phyloP scores from a whole-genome alignment of 495 filamentous ascomycete species.

The Coniosporium apollinis region DNA sequence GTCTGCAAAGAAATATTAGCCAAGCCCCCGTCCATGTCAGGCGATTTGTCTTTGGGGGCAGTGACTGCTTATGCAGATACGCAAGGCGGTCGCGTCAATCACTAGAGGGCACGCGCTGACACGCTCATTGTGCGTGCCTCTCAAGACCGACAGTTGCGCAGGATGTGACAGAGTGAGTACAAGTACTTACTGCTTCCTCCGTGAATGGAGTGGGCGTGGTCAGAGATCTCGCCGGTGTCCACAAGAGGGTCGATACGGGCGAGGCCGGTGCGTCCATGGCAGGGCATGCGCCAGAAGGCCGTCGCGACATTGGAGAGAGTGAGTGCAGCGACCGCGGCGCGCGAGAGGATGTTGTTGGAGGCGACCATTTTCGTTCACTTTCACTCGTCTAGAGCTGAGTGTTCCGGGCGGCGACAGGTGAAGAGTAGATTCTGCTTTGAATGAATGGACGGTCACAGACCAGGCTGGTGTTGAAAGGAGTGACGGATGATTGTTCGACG shows the following conservation, averaged over 20 bases:
- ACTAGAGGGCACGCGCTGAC: too few relatives aligned
- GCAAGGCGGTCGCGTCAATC: too few relatives aligned
- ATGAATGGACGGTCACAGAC: background rate
- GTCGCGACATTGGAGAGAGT: slow-evolving; percentile 23
- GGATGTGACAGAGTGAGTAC: slow-evolving; percentile 4
- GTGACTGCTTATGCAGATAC: too few relatives aligned
- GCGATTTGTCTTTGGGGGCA: too few relatives aligned
- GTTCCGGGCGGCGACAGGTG: background rate
- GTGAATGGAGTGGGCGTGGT: slow-evolving; percentile 36
- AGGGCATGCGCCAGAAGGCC: slow-evolving; percentile 88
- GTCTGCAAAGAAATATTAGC: slow-evolving; percentile 19
- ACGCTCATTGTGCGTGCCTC: too few relatives aligned
- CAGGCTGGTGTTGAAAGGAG: background rate
- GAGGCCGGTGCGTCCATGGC: slow-evolving; percentile 46
- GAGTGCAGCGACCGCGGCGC: background rate
- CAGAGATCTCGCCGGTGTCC: slow-evolving; percentile 26
- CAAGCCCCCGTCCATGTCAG: too few relatives aligned
- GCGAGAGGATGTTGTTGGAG: background rate
- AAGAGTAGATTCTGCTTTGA: background rate
- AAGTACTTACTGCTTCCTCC: slow-evolving; percentile 35
- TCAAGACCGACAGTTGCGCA: too few relatives aligned
- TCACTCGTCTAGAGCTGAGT: background rate
- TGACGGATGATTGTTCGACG: background rate
- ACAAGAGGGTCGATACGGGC: slow-evolving; percentile 40
- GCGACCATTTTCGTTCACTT: background rate